Base-by-base conservation (phyloP, 768 basidiomycete species). In the Rhodotorula taiwanensis region DNA sequence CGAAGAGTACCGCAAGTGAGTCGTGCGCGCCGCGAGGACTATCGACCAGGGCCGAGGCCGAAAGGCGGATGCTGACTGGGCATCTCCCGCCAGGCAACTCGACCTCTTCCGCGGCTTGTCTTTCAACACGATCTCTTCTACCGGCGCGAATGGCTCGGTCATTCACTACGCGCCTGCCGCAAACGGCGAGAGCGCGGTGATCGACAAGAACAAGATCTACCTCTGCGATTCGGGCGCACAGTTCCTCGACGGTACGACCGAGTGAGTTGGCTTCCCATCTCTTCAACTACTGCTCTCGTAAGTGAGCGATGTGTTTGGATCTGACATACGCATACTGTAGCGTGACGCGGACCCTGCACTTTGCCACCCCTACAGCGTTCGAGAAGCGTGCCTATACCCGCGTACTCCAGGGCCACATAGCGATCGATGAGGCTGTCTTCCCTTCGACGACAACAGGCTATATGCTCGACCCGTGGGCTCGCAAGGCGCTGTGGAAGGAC, bases 231-330 rank as follows among this genome's bases (percentile, higher is more conserved):
- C 88, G 43, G 93, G 93, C 21, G 72, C 81, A 4, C 92, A 95
- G 76, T 94, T 85, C 77, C 75, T 83, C 39, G 94, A 98, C 70
- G 94, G 94, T 15, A 98, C 94, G 0, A 99, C 95, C 2, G 94
- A 99, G 73, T 69, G 18, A 16, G 67, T 87, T 88, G 15, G 7
- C 10, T 21, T 47, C 18, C 34, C 28, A 21, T 55, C 27, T 23
- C 45, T 36, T 25, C n/a, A n/a, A n/a, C 9, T 25, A 11, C 27
- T 31, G 13, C 39, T 6, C 21, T 94, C 92, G 2, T 80, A 93
- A 47, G 95, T 90, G 64, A 86, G 84, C 84, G 88, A 86, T 72
- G 70, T 82, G 54, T 13, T 20, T 27, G 20, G 10, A 13, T 20
- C 34, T 51, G 23, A 55, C 45, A 11, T 20, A 6, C 42, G 28